These are phyloP conservation scores for Limtongozyma cylindracea DNA, from an alignment of 805 yeast genomes.

Conservation along the genomic window DNA sequence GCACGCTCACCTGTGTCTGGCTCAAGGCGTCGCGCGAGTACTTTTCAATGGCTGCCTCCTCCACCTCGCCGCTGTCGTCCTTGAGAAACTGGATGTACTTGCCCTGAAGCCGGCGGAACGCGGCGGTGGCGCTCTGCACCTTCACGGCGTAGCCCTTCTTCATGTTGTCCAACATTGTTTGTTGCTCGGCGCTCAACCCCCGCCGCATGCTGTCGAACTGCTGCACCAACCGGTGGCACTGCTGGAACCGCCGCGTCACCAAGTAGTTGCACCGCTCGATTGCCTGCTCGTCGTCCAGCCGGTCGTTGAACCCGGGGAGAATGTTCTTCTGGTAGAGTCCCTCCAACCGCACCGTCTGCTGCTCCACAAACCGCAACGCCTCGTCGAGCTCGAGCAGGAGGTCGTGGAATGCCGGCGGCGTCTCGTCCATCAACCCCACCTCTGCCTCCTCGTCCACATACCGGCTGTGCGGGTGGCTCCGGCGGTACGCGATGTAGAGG, in stretches of 20 bases:
- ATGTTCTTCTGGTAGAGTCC: too few species aligned
- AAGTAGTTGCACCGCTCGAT: conserved; percentile 58
- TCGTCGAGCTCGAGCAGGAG: conserved; percentile 45
- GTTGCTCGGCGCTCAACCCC: conserved; percentile 21
- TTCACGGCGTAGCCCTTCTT: conserved; percentile 67
- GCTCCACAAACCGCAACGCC: conserved; percentile 61
- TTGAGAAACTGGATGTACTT: conserved; percentile 65
- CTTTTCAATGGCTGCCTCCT: conserved; percentile 16
- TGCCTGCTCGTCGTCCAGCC: conserved; percentile 22
- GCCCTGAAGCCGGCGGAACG: conserved; percentile 71
- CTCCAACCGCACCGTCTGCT: too few species aligned
- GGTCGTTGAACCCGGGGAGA: conserved; percentile 42
- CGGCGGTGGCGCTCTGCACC: conserved; percentile 56
- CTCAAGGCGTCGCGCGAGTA: conserved; percentile 30
- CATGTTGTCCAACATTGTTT: conserved; percentile 50
- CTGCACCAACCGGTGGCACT: conserved; percentile 55
- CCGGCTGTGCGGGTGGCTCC: conserved; percentile 82
- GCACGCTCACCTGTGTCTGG: conserved; percentile 6
- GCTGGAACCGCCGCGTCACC: conserved; percentile 55
- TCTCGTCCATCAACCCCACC: conserved; percentile 24
- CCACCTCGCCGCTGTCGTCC: conserved; percentile 24
- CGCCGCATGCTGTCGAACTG: conserved; percentile 15
- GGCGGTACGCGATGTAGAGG: conserved; percentile 63
- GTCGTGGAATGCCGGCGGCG: conserved; percentile 3
- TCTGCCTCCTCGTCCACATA: conserved; percentile 8